Conservation (phyloP, 2,329 filamentous ascomycete genomes). For the Trichoderma simmonsii region DNA sequence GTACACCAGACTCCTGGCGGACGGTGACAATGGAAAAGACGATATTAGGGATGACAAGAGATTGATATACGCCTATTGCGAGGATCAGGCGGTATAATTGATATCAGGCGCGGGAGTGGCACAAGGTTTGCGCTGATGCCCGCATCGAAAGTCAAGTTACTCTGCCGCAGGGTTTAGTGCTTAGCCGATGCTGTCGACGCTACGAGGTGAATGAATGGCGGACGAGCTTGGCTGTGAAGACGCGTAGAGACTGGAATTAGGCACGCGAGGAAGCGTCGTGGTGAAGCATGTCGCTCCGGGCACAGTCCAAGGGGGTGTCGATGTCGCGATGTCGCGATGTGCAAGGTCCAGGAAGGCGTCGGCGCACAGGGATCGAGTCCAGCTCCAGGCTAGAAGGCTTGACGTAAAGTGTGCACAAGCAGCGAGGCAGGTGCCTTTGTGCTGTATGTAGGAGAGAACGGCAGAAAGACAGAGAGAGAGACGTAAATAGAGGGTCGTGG, state of each 20-base stretch:
- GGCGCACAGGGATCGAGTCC: background rate
- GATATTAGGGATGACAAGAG: background rate
- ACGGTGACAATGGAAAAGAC: background rate
- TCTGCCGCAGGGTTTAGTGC: background rate
- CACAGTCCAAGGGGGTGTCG: slow-evolving; percentile 10
- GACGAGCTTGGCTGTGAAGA: background rate
- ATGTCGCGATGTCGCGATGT: slow-evolving; percentile 9
- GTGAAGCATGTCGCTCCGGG: slow-evolving; percentile 9
- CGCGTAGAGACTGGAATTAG: background rate
- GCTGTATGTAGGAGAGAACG: background rate
- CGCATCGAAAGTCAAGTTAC: slow-evolving; percentile 12
- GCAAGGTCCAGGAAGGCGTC: background rate
- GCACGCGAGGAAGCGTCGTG: background rate
- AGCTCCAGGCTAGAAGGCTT: slow-evolving; percentile 5
- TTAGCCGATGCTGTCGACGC: background rate
- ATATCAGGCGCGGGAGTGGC: background rate
- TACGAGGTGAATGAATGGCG: slow-evolving; percentile 1
- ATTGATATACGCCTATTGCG: background rate
- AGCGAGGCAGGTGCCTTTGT: background rate
- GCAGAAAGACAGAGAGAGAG: background rate
- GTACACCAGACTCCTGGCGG: background rate
- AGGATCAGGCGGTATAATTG: background rate
- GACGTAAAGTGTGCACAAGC: background rate
- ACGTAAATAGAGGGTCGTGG: background rate
- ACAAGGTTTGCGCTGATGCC: slow-evolving; percentile 13